phyloP scores from a whole-genome alignment of 768 basidiomycete genomes.

The Lyophyllum shimeji region DNA sequence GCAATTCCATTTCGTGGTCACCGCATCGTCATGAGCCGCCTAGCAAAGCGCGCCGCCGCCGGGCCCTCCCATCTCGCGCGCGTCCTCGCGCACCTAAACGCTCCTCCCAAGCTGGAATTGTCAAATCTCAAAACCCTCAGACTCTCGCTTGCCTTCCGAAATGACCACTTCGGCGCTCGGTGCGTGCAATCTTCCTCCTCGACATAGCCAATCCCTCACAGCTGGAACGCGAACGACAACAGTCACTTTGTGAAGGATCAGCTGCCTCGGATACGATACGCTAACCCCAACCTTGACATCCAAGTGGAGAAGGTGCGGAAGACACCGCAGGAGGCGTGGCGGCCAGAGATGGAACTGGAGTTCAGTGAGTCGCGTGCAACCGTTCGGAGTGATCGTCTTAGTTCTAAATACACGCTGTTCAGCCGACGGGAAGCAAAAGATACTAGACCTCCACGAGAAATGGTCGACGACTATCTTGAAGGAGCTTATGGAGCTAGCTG shows the following conservation, averaged over 20 bases:
- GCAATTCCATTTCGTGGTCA: neutral
- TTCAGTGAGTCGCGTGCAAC: constrained; percentile 51
- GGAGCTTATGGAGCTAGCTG: constrained; percentile 70
- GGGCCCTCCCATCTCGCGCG: constrained; percentile 57
- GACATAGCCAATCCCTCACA: neutral
- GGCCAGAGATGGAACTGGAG: constrained; percentile 58
- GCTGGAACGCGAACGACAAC: neutral
- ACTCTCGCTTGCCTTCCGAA: constrained; percentile 56
- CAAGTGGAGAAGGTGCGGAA: constrained; percentile 56
- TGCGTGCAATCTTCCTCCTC: constrained; percentile 27
- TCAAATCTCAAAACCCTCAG: constrained; percentile 48
- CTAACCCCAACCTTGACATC: constrained; percentile 67
- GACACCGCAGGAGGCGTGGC: constrained; percentile 53
- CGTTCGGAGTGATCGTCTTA: neutral
- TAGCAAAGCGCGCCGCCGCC: constrained; percentile 21
- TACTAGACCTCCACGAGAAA: constrained; percentile 60
- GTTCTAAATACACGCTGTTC: neutral
- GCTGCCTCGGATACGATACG: constrained; percentile 76
- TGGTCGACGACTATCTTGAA: constrained; percentile 67
- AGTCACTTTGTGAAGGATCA: constrained; percentile 82
- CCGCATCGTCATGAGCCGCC: constrained; percentile 21
- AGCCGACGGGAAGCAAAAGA: constrained; percentile 52
- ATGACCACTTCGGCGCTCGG: constrained; percentile 79
- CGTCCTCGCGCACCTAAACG: constrained; percentile 50
- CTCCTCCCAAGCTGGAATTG: constrained; percentile 50